Evolutionary conservation across 2,329 filamentous ascomycete species (phyloP).

Genomic region (Fusarium chuoi): DNA sequence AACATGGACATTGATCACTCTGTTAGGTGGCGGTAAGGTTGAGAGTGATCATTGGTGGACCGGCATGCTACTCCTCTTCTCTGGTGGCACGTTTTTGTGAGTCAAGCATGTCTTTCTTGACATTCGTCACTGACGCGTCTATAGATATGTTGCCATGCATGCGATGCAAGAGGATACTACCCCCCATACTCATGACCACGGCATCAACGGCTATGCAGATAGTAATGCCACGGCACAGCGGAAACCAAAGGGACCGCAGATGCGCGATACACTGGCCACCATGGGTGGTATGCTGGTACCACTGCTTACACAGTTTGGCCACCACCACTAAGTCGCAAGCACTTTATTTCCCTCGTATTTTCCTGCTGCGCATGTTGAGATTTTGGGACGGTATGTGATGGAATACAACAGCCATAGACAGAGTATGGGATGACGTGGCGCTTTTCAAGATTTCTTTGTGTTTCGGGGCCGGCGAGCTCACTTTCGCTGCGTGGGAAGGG

Average conservation of each 20-base stretch:
- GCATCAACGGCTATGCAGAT: conserved; percentile 66
- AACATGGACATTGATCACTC: conserved; percentile 82
- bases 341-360: conserved; percentile 6
- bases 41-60: conserved; percentile 85
- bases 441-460: conserved; percentile 21
- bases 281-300: conserved; percentile 82
- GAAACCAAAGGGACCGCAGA: conserved; percentile 65
- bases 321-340: conserved; percentile 66
- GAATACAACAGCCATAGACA: conserved; percentile 14
- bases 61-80: conserved; percentile 93
- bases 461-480: conserved; percentile 38
- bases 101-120: conserved; percentile 45
- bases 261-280: conserved; percentile 76
- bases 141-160: conserved; percentile 96
- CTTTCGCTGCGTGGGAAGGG: conserved; percentile 18
- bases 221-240: conserved; percentile 56
- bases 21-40: conserved; percentile 72
- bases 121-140: conserved; percentile 23
- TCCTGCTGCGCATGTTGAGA: conserved; percentile 14
- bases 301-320: conserved; percentile 80
- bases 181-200: conserved; percentile 59
- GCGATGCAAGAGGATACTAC: conserved; percentile 85
- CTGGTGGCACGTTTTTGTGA: conserved; percentile 93
- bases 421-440: conserved; percentile 24
- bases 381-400: conserved; percentile 2